phyloP scores from a whole-genome alignment of 139 green algal genomes.

The Auxenochlorella protothecoides region DNA sequence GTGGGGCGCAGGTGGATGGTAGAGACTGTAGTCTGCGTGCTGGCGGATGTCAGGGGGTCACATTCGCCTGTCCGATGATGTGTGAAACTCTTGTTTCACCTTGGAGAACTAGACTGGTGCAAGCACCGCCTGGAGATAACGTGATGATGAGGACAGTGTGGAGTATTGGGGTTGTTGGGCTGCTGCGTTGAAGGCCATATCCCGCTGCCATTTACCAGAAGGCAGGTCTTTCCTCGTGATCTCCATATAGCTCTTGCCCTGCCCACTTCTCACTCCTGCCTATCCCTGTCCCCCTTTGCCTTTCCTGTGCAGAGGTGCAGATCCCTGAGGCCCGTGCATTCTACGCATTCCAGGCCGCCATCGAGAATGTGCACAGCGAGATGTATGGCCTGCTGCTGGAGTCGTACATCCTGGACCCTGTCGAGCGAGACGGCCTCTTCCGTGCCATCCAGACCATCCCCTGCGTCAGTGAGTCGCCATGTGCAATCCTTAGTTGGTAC shows the following conservation, averaged over 20 bases:
- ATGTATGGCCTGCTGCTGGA: conserved; percentile 72
- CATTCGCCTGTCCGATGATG: no score
- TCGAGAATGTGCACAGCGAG: conserved; percentile 79
- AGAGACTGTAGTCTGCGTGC: not conserved
- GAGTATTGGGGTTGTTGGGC: no score
- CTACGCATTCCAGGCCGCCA: conserved; percentile 81
- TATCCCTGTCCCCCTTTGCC: not conserved
- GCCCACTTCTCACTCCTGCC: not conserved
- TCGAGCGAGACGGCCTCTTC: conserved; percentile 43
- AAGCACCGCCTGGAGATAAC: no score
- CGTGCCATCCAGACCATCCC: conserved; percentile 48
- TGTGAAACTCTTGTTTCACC: no score
- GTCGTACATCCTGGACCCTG: conserved; percentile 45
- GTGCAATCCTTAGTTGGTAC: no score
- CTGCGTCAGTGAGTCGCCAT: conserved; percentile 25
- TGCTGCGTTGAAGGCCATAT: not conserved
- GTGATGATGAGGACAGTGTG: no score
- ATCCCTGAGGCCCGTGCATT: conserved; percentile 72
- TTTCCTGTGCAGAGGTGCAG: conserved; percentile 51
- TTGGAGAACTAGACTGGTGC: no score
- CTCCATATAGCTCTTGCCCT: no score
- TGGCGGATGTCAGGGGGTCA: not conserved
- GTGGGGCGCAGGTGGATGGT: conserved; percentile 3
- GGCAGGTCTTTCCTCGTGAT: not conserved
- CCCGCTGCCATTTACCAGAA: not conserved